Conservation (phyloP, 75 land plant genomes). For the Chamaecyparis obtusa region DNA sequence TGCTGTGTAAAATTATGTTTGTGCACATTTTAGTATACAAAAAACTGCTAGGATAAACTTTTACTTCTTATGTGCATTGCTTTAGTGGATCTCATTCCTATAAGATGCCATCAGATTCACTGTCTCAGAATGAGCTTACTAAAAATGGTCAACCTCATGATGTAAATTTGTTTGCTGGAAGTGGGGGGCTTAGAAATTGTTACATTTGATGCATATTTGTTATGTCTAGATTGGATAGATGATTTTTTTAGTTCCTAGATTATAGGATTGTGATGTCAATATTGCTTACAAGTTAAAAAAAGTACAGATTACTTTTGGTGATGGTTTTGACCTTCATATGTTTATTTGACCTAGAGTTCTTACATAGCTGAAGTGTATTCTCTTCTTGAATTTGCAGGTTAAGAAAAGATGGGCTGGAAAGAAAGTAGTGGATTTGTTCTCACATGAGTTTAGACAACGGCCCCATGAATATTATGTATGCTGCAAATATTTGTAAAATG, state of each 20-base stretch:
- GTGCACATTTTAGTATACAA: neutral
- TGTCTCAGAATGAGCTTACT: neutral
- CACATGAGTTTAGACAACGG: slow-evolving; percentile 88
- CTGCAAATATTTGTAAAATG: neutral
- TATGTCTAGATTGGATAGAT: neutral
- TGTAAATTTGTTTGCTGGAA: neutral
- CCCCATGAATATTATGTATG: slow-evolving; percentile 88
- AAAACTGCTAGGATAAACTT: neutral
- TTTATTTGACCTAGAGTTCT: neutral
- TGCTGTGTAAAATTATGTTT: neutral
- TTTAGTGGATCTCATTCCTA: neutral
- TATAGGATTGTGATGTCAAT: neutral
- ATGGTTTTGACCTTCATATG: neutral
- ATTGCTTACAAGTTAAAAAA: neutral
- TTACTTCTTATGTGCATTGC: neutral
- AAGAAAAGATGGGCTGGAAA: slow-evolving; percentile 95
- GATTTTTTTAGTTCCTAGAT: neutral
- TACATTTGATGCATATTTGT: neutral
- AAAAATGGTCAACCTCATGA: neutral
- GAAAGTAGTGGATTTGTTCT: slow-evolving; percentile 81
- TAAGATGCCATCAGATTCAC: neutral
- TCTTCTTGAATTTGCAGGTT: slow-evolving; percentile 47
- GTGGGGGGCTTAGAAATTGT: neutral
- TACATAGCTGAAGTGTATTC: neutral
- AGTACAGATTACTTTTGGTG: neutral